Evolutionary conservation across 495 filamentous ascomycete species (phyloP).

Genomic region (Talaromyces liani): DNA sequence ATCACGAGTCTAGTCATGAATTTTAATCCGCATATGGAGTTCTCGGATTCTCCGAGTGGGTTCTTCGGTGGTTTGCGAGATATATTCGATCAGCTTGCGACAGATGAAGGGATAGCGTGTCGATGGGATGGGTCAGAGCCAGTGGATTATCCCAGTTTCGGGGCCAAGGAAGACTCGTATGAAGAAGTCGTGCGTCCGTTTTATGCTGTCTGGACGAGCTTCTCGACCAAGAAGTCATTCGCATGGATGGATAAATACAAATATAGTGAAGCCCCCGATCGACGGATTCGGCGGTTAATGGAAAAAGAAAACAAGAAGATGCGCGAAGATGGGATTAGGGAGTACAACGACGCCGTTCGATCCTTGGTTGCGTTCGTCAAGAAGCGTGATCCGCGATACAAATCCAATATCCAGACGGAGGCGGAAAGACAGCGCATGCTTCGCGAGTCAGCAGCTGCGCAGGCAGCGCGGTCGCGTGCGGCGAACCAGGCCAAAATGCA

Average conservation of each 20-base stretch:
- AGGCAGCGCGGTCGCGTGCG: slow-evolving; percentile 76
- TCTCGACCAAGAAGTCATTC: slow-evolving; percentile 79
- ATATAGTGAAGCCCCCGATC: slow-evolving; percentile 78
- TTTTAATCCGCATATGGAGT: slow-evolving; percentile 69
- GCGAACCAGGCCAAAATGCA: slow-evolving; percentile 69
- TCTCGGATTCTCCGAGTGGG: slow-evolving; percentile 66
- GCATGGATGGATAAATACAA: slow-evolving; percentile 83
- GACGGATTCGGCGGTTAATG: slow-evolving; percentile 73
- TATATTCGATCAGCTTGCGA: slow-evolving; percentile 71
- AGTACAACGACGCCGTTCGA: slow-evolving; percentile 90
- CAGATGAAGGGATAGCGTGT: slow-evolving; percentile 69
- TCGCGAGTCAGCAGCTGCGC: slow-evolving; percentile 69
- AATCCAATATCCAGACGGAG: slow-evolving; percentile 60
- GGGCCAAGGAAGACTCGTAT: slow-evolving; percentile 56
- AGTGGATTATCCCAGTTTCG: slow-evolving; percentile 73
- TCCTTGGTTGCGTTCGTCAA: slow-evolving; percentile 85
- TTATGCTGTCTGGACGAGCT: slow-evolving; percentile 73
- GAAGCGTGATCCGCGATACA: slow-evolving; percentile 84
- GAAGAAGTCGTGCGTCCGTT: slow-evolving; percentile 70
- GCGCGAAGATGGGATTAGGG: slow-evolving; percentile 72
- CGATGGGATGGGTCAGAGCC: slow-evolving; percentile 54
- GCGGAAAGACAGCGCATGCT: slow-evolving; percentile 72
- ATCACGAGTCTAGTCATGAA: slow-evolving; percentile 64
- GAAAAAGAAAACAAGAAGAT: slow-evolving; percentile 90
- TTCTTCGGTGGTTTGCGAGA: slow-evolving; percentile 74